phyloP scores from a whole-genome alignment of 805 yeast species.

The Metschnikowia proteae region DNA sequence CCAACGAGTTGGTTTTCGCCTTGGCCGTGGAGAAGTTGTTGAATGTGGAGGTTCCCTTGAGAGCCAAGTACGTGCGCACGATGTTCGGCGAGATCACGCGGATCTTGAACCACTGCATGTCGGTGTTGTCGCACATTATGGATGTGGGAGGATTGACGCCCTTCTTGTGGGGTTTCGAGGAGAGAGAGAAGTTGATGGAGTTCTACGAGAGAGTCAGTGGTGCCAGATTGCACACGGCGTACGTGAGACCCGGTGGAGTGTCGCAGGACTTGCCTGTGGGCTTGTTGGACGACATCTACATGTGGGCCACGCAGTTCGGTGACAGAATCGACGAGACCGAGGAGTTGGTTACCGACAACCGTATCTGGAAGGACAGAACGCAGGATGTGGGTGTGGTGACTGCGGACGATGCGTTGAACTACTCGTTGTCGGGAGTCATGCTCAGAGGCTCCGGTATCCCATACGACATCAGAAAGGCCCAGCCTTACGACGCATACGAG shows the following conservation, averaged over 20 bases:
- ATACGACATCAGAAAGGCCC: conserved; percentile 78
- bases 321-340: conserved; percentile 89
- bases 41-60: conserved; percentile 78
- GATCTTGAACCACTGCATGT: conserved; percentile 79
- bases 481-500: conserved; percentile 88
- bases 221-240: conserved; percentile 85
- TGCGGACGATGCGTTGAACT: conserved; percentile 84
- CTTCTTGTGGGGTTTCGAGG: conserved; percentile 92
- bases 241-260: conserved; percentile 90
- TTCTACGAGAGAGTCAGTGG: conserved; percentile 89
- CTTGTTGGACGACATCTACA: conserved; percentile 81
- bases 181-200: conserved; percentile 89
- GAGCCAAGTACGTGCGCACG: conserved; percentile 83
- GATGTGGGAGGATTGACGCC: conserved; percentile 94
- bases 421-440: conserved; percentile 82
- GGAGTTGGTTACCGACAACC: conserved; percentile 83
- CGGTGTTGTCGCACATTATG: conserved; percentile 84
- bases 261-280: conserved; percentile 86
- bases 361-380: conserved; percentile 90
- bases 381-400: conserved; percentile 73
- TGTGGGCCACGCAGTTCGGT: conserved; percentile 96
- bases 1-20: conserved; percentile 81
- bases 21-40: conserved; percentile 81
- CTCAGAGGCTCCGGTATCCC: conserved; percentile 89
- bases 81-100: conserved; percentile 85